phyloP scores from a whole-genome alignment of 345 rosid species.

The Populus tremula region DNA sequence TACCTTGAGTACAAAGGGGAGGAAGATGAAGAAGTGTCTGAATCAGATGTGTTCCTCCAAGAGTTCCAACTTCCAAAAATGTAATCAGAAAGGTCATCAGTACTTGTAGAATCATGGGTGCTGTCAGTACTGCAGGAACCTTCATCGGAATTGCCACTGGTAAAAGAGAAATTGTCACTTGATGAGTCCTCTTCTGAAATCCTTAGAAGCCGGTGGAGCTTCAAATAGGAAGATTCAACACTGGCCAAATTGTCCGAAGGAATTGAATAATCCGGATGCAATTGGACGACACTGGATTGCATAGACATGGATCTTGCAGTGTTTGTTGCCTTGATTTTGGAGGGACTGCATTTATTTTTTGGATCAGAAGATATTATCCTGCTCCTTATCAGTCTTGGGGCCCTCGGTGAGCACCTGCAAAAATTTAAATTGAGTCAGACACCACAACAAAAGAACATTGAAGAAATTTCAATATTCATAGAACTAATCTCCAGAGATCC shows the following conservation, averaged over 20 bases:
- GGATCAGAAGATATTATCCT: slow-evolving; percentile 25
- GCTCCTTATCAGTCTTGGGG: slow-evolving; percentile 57
- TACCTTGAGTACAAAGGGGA: slow-evolving; percentile 50
- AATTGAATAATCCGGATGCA: slow-evolving; percentile 32
- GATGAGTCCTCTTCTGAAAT: slow-evolving; percentile 78
- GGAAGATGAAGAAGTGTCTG: slow-evolving; percentile 56
- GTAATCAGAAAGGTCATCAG: slow-evolving; percentile 74
- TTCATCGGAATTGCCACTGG: slow-evolving; percentile 83
- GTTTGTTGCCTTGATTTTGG: slow-evolving; percentile 24
- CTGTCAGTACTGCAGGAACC: slow-evolving; percentile 87
- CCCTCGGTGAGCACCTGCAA: slow-evolving; percentile 69
- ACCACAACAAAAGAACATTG: background rate
- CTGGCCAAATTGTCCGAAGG: slow-evolving; percentile 35
- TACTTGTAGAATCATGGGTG: slow-evolving; percentile 57
- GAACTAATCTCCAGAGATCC: slow-evolving; percentile 5
- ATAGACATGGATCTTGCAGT: slow-evolving; percentile 27
- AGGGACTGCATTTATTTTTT: slow-evolving; percentile 28
- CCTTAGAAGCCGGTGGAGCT: slow-evolving; percentile 55
- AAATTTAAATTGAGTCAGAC: slow-evolving; percentile 18
- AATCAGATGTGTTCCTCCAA: slow-evolving; percentile 48
- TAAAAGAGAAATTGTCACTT: slow-evolving; percentile 78
- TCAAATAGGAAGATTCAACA: slow-evolving; percentile 62
- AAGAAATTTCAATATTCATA: background rate
- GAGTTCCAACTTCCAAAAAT: slow-evolving; percentile 58
- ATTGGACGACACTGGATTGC: slow-evolving; percentile 22